These are phyloP conservation scores for Nemania diffusa DNA, from an alignment of 2,329 filamentous ascomycete genomes.

Conservation along the genomic window DNA sequence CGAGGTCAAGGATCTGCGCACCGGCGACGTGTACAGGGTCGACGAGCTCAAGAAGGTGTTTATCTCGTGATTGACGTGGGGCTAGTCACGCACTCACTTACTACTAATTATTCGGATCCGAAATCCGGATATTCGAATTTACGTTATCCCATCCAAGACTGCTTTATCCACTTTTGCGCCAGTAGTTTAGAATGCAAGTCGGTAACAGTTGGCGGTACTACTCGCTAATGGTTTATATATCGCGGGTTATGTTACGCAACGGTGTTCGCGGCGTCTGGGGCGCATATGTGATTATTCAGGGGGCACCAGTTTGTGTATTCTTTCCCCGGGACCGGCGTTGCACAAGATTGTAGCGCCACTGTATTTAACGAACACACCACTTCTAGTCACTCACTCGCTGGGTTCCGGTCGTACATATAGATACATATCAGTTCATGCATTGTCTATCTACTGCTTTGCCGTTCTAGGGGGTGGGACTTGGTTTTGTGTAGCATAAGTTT, in stretches of 20 bases:
- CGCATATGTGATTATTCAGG: not conserved
- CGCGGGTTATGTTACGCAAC: not conserved
- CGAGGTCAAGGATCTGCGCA: slow-evolving; percentile 81
- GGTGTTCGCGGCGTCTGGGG: not conserved
- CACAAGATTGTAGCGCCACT: not conserved
- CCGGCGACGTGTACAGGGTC: slow-evolving; percentile 72
- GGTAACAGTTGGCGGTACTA: not conserved
- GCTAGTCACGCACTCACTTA: not conserved
- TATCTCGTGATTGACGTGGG: slow-evolving; percentile 70
- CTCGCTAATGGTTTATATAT: not conserved
- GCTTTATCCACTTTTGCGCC: not conserved
- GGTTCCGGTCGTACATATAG: no score
- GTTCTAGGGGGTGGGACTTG: no score
- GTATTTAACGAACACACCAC: not conserved
- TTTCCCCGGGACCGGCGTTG: not conserved
- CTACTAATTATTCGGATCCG: no score
- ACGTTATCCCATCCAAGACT: not conserved
- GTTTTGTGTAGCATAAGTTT: no score
- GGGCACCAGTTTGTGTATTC: not conserved
- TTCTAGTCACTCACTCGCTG: not conserved
- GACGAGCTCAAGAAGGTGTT: slow-evolving; percentile 84
- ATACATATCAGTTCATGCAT: no score
- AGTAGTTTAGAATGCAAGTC: not conserved
- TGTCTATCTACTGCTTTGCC: no score
- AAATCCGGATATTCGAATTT: no score